A percentile compares a stretch with the other conserved stretches of the same genome.
These are phyloP conservation scores for Emergomyces pasteurianus DNA, from an alignment of 2,329 filamentous ascomycete genomes.

Conservation along the genomic window DNA sequence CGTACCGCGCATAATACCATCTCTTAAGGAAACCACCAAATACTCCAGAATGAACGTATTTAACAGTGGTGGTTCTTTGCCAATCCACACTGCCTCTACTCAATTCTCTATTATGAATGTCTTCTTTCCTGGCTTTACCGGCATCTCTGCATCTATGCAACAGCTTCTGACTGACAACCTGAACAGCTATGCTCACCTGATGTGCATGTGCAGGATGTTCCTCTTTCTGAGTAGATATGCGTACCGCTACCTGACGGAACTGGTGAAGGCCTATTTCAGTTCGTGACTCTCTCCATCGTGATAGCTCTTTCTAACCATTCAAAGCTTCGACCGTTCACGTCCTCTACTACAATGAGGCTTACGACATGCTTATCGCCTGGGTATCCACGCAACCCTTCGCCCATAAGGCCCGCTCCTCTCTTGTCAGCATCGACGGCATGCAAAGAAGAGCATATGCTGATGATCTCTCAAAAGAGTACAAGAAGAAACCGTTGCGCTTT, in stretches of 20 bases:
- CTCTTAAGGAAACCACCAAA: neutral
- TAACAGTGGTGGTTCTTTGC: slow-evolving; percentile 1
- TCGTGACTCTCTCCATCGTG: slow-evolving; percentile 6
- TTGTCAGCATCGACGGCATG: slow-evolving; percentile 8
- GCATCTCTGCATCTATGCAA: slow-evolving; percentile 9
- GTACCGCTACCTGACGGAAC: slow-evolving; percentile 9
- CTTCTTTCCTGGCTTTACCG: slow-evolving; percentile 13
- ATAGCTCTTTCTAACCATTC: slow-evolving; percentile 7
- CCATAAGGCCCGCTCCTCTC: slow-evolving; percentile 10
- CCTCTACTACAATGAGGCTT: slow-evolving; percentile 12
- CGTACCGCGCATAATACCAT: neutral
- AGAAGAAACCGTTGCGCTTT: slow-evolving; percentile 9
- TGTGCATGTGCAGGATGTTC: slow-evolving; percentile 10
- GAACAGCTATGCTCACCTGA: slow-evolving; percentile 10
- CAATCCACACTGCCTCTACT: slow-evolving; percentile 1
- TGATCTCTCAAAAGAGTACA: neutral
- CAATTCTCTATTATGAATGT: slow-evolving; percentile 13
- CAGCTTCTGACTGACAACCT: slow-evolving; percentile 12
- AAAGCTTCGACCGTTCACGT: slow-evolving; percentile 11
- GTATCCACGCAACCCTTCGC: slow-evolving; percentile 9
- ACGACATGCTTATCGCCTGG: slow-evolving; percentile 10
- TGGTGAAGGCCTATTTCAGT: slow-evolving; percentile 14
- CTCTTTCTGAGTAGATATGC: slow-evolving; percentile 12
- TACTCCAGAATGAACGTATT: slow-evolving; percentile 9
- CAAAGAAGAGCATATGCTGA: no score